Percentiles rank a stretch among this genome's conserved stretches.
Conservation (phyloP, 352 stramenopile species). For the Phytophthora europaea region DNA sequence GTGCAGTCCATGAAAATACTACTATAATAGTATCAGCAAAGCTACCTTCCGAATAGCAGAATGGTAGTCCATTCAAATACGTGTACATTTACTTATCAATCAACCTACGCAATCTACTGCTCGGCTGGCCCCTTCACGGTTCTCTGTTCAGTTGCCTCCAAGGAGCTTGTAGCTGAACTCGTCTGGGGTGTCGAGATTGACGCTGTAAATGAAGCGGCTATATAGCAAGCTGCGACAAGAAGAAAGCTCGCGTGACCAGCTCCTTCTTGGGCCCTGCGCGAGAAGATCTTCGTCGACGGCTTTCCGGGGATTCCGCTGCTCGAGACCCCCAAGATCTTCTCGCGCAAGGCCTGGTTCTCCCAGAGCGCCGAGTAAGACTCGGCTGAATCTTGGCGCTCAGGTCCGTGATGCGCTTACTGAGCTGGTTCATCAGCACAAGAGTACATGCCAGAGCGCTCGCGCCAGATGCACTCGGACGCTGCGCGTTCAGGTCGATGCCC, state of each 20-base stretch:
- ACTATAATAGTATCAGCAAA: too few relatives aligned
- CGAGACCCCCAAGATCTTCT: slow-evolving; percentile 88
- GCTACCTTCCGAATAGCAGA: too few relatives aligned
- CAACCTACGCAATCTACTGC: slow-evolving; percentile 30
- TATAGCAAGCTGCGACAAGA: slow-evolving; percentile 86
- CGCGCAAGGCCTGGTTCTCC: slow-evolving; percentile 70
- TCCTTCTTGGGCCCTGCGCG: slow-evolving; percentile 64
- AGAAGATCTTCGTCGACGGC: slow-evolving; percentile 81
- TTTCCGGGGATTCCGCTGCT: too few relatives aligned
- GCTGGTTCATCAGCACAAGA: slow-evolving; percentile 82
- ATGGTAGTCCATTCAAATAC: too few relatives aligned
- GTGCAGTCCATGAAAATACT: too few relatives aligned
- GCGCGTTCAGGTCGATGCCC: slow-evolving; percentile 84
- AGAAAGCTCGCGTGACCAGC: slow-evolving; percentile 81
- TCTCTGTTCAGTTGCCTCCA: slow-evolving; percentile 34
- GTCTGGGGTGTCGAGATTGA: slow-evolving; percentile 74
- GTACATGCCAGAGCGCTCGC: slow-evolving; percentile 70
- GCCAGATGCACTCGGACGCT: slow-evolving; percentile 89
- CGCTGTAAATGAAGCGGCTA: slow-evolving; percentile 85
- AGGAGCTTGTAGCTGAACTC: slow-evolving; percentile 83
- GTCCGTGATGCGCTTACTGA: slow-evolving; percentile 86
- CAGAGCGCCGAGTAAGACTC: slow-evolving; percentile 83
- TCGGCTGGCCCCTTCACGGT: not conserved
- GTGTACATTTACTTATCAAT: slow-evolving; percentile 28
- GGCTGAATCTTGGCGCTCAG: slow-evolving; percentile 85